Percentiles rank a stretch among this genome's conserved stretches.
Evolutionary conservation across 2,329 filamentous ascomycete genomes (phyloP).

Genomic region (Fusarium sp.): DNA sequence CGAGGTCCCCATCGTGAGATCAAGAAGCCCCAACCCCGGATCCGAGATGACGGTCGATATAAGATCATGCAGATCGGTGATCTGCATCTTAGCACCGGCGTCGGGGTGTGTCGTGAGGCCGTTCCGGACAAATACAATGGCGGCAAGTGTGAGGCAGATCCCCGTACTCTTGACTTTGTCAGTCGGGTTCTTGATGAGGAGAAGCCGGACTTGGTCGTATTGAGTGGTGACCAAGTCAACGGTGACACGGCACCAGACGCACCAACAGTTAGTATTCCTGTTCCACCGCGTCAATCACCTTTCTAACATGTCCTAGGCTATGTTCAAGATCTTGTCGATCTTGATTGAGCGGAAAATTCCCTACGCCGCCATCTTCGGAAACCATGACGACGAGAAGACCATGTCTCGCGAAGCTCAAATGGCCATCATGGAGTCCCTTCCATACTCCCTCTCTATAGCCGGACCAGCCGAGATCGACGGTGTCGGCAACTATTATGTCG

Average conservation of each 20-base stretch:
- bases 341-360: constrained; percentile 90
- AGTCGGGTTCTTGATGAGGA: constrained; percentile 88
- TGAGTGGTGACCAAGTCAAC: constrained; percentile 96
- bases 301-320: constrained; percentile 65
- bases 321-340: constrained; percentile 91
- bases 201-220: constrained; percentile 90
- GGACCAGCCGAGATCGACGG: constrained; percentile 89
- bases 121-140: constrained; percentile 79
- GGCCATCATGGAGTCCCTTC: constrained; percentile 85
- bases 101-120: constrained; percentile 88
- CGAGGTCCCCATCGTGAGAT: constrained; percentile 74
- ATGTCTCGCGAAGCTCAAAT: constrained; percentile 84
- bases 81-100: constrained; percentile 90
- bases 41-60: constrained; percentile 91
- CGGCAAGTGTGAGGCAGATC: constrained; percentile 89
- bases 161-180: constrained; percentile 91
- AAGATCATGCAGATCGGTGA: constrained; percentile 98
- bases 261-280: constrained; percentile 73
- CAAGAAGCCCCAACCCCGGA: constrained; percentile 79
- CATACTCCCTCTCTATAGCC: constrained; percentile 87
- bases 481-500: constrained; percentile 94
- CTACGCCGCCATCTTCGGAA: constrained; percentile 94
- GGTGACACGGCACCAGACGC: constrained; percentile 92
- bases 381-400: constrained; percentile 94
- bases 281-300: background rate